Conservation (phyloP, 2,329 filamentous ascomycete genomes). For the Botrytis fragariae region DNA sequence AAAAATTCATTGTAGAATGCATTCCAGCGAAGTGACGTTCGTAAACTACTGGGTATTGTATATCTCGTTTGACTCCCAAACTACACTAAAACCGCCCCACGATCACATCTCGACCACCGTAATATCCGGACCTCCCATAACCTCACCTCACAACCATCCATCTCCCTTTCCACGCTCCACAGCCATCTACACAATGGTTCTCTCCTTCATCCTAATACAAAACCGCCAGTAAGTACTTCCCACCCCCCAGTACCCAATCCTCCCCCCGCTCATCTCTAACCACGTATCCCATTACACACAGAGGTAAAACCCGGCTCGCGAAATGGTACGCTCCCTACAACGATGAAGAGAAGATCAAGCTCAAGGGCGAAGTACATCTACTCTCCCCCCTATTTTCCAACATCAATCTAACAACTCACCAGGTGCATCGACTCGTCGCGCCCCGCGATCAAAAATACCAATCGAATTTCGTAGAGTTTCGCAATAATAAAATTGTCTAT, state of each 20-base stretch:
- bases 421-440: slow-evolving; percentile 95
- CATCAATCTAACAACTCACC: slow-evolving; percentile 13
- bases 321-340: slow-evolving; percentile 99
- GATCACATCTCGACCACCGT: not conserved
- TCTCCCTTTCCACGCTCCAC: not conserved
- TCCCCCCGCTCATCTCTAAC: not conserved
- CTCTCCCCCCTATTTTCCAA: slow-evolving; percentile 3
- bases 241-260: not conserved
- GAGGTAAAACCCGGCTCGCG: slow-evolving; percentile 95
- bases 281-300: slow-evolving; percentile 40
- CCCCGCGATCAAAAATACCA: slow-evolving; percentile 99
- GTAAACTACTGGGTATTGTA: not conserved
- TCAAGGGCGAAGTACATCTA: slow-evolving; percentile 82
- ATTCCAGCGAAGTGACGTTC: not conserved
- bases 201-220: slow-evolving; percentile 87
- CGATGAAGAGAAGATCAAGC: slow-evolving; percentile 98
- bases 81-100: not conserved
- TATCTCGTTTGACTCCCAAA: not conserved
- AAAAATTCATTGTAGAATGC: too few relatives aligned
- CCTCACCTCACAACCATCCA: not conserved
- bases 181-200: slow-evolving; percentile 45
- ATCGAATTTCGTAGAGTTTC: slow-evolving; percentile 97
- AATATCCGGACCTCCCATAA: slow-evolving; percentile 6
- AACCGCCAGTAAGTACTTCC: slow-evolving; percentile 68
- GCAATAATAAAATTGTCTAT: slow-evolving; percentile 95